Percentiles rank a stretch among this genome's conserved stretches.
phyloP scores from a whole-genome alignment of 306 rosid species.

The Rosa lucieae region DNA sequence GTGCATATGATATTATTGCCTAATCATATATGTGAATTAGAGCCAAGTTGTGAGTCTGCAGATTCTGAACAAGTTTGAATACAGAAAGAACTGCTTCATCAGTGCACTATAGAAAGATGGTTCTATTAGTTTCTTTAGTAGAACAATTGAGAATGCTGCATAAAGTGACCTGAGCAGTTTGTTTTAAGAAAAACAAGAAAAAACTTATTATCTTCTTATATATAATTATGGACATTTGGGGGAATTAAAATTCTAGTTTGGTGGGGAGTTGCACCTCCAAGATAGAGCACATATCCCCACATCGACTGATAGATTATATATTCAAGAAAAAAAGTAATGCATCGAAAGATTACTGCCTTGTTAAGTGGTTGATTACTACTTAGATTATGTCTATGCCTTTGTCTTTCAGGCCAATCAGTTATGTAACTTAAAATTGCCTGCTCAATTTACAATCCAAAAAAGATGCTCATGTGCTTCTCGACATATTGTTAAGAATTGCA shows the following conservation, averaged over 20 bases:
- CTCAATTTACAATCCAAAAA: background rate
- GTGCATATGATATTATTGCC: background rate
- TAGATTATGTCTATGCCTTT: background rate
- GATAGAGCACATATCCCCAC: background rate
- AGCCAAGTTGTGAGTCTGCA: background rate
- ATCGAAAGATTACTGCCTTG: background rate
- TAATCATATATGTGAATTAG: background rate
- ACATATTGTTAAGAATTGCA: background rate
- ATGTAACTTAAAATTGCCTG: background rate
- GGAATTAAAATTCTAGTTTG: background rate
- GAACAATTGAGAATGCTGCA: background rate
- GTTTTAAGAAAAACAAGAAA: background rate
- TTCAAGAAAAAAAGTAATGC: background rate
- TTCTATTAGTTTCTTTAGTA: background rate
- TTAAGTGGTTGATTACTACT: conserved; percentile 9
- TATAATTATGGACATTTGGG: background rate
- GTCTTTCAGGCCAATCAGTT: background rate
- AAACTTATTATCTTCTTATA: background rate
- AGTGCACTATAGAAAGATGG: background rate
- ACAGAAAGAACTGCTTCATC: background rate
- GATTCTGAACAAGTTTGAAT: background rate
- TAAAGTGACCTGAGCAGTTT: background rate
- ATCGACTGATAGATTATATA: background rate
- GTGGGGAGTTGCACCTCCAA: background rate
- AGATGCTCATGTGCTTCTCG: background rate